A percentile compares a stretch with the other conserved stretches of the same genome.
Evolutionary conservation across 768 basidiomycete species (phyloP).

Genomic region (Neoboletus subvelutipes): DNA sequence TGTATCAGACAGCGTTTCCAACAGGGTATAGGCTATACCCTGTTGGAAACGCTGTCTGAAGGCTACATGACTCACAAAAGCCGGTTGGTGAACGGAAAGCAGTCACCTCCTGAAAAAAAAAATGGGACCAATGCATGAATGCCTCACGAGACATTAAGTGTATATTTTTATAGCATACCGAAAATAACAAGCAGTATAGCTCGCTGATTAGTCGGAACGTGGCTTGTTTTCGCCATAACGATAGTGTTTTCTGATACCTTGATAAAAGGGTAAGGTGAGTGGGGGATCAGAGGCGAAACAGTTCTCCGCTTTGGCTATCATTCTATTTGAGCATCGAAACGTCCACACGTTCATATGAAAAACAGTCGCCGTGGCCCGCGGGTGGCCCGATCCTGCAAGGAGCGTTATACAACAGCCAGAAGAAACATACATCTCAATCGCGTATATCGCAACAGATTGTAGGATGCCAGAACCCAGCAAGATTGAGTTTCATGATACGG

Average conservation of each 20-base stretch:
- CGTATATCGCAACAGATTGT: background rate
- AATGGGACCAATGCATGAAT: background rate
- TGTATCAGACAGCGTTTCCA: background rate
- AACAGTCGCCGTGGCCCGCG: background rate
- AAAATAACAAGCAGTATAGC: conserved; percentile 14
- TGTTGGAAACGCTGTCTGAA: background rate
- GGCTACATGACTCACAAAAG: conserved; percentile 4
- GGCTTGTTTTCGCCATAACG: background rate
- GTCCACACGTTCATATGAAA: conserved; percentile 8
- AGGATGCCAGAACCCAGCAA: background rate
- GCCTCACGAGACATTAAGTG: background rate
- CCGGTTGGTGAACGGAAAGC: background rate
- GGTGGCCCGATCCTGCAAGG: background rate
- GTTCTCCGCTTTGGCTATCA: background rate
- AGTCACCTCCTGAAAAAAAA: conserved; percentile 15
- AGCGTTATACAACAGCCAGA: background rate
- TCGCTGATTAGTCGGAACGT: conserved; percentile 13
- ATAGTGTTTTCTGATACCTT: background rate
- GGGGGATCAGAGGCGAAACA: background rate
- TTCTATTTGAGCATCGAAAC: conserved; percentile 1
- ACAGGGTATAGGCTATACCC: too few relatives aligned
- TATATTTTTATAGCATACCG: conserved; percentile 3
- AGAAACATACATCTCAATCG: background rate
- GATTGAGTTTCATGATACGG: background rate
- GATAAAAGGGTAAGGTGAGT: background rate